Percentiles rank a stretch among this genome's conserved stretches.
Conservation (phyloP, 805 yeast genomes). For the Saccharomycopsis olivae region DNA sequence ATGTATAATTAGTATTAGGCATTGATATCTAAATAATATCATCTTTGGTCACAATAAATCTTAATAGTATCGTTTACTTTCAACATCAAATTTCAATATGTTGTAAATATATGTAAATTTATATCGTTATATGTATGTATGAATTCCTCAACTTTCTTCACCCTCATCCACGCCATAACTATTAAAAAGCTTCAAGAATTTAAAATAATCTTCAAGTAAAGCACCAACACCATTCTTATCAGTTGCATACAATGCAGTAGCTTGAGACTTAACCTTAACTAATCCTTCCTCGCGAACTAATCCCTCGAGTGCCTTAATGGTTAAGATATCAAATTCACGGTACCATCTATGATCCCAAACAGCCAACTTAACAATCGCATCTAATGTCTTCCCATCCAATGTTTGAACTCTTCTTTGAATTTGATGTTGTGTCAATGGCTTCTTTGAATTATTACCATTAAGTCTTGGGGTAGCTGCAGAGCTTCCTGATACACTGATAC, state of each 20-base stretch:
- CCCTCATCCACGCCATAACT: slow-evolving; percentile 2
- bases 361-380: slow-evolving; percentile 60
- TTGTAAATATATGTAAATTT: too few relatives aligned
- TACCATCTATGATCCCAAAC: slow-evolving; percentile 99
- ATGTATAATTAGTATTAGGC: too few relatives aligned
- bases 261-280: slow-evolving; percentile 62
- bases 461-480: slow-evolving; percentile 22
- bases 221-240: slow-evolving; percentile 44
- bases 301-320: slow-evolving; percentile 45
- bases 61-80: too few relatives aligned
- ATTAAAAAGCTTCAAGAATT: slow-evolving; percentile 26
- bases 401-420: slow-evolving; percentile 29
- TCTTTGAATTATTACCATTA: slow-evolving; percentile 21
- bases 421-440: slow-evolving; percentile 21
- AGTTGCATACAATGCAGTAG: slow-evolving; percentile 53
- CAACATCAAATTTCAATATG: too few relatives aligned
- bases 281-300: slow-evolving; percentile 70
- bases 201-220: slow-evolving; percentile 42
- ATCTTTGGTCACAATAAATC: too few relatives aligned
- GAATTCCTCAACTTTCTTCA: too few relatives aligned
- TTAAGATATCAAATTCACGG: slow-evolving; percentile 70
- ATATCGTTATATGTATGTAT: too few relatives aligned
- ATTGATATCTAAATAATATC: too few relatives aligned
- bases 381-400: slow-evolving; percentile 42
- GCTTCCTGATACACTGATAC: slow-evolving; percentile 21